Base-by-base conservation (phyloP, 495 filamentous ascomycete species). In the Penicillium dipodomyicola region DNA sequence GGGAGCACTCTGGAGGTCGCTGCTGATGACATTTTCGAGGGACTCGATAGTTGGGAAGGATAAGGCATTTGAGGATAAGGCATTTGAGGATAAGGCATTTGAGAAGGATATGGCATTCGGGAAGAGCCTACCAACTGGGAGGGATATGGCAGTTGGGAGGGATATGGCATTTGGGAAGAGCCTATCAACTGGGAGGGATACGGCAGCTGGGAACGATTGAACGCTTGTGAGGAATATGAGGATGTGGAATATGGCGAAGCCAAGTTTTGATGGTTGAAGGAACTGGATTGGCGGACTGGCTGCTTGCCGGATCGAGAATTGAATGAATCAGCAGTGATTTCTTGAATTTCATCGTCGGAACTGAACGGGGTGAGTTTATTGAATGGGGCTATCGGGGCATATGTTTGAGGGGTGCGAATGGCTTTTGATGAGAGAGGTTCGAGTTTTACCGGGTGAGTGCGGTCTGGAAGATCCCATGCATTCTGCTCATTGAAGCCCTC, bases 291-390 rank as follows among this genome's bases (percentile, higher is more conserved):
- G 14, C 12, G 29, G 15, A 10, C 17, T 45, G 55, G 20, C 48
- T 49, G 42, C 10, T 20, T 54, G 2, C 55, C 52, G 17, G 46
- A 23, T 5, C 58, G 58, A 30, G 62, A 53, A 30, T 58, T 47
- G 37, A 64, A 68, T 20, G 49, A 52, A 35, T 60, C 58, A 1
- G 49, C 45, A 0, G 56, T 46, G 4, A 68, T 67, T 41, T 68
- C 66, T 49, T 64, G 51, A 12, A 68, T 10, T 35, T 64, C 64
- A 45, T 68, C 66, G 49, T 66, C 63, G 7, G 56, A 54, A 6
- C 35, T 48, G 15, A 43, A 29, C 15, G 29, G 29, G 9, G 33
- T 29, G 49, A 25, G 4, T 19, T 32, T 11, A 23, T 41, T 43
- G 37, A 41, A 52, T 42, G 35, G 15, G 5, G 27, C 5, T 41